Evolutionary conservation across 2,329 filamentous ascomycete genomes (phyloP).

Genomic region (Aspergillus niger): DNA sequence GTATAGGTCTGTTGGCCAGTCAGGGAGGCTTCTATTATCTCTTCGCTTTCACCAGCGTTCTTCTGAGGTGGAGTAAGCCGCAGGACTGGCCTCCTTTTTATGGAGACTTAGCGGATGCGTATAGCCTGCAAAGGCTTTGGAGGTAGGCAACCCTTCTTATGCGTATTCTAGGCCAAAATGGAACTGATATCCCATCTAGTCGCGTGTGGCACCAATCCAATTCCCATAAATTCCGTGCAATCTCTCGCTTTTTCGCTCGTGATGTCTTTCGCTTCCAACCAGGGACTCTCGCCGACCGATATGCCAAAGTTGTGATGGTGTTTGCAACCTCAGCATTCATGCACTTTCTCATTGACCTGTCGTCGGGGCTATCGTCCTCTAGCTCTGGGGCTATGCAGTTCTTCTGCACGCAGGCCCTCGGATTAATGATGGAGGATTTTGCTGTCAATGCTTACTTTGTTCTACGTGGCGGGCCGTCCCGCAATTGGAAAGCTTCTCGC

Average conservation of each 20-base stretch:
- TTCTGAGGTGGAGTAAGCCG: not conserved
- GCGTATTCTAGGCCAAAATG: too few relatives aligned
- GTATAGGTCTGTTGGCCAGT: not conserved
- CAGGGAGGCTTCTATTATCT: constrained; percentile 5
- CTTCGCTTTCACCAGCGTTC: constrained; percentile 1
- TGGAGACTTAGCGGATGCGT: constrained; percentile 6
- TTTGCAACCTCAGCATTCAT: constrained; percentile 10
- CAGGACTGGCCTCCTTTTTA: constrained; percentile 12
- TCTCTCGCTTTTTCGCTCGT: not conserved
- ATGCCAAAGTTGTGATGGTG: not conserved
- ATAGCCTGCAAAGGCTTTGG: constrained; percentile 9
- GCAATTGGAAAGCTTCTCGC: not conserved
- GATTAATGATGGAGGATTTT: constrained; percentile 4
- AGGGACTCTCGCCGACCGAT: not conserved
- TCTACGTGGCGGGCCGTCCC: not conserved
- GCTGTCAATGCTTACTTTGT: not conserved
- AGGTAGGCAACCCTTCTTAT: not conserved
- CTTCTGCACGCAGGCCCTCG: constrained; percentile 8
- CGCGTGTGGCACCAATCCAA: constrained; percentile 13
- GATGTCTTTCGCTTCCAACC: not conserved
- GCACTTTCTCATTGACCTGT: constrained; percentile 10
- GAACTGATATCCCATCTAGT: not conserved
- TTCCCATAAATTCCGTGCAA: constrained; percentile 8
- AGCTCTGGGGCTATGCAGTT: constrained; percentile 4
- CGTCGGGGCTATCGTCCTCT: constrained; percentile 2